Base-by-base conservation (phyloP, 805 yeast genomes). In the Starmerella potacharoeniae region DNA sequence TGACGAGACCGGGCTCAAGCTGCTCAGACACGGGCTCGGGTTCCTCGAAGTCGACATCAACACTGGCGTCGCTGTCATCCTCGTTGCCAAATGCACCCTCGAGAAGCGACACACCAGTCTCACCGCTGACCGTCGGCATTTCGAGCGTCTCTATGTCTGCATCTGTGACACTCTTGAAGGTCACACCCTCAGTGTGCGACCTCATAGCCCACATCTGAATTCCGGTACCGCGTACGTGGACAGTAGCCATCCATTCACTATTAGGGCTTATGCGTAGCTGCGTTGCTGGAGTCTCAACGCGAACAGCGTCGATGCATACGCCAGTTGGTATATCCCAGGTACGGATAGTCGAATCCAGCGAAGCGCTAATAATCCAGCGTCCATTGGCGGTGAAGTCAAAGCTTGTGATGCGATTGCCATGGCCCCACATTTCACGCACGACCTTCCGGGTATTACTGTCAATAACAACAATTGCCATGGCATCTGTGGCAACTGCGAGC, bases 321-420 rank as follows among this genome's bases (percentile, higher is more conserved):
- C 98, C 97, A 1, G 96, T 85, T 43, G 97, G 97, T 57, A 93
- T 77, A 68, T 93, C 97, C 97, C 97, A 93, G 0, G 96, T 88
- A 65, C 98, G 79, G 49, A 93, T 75, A 0, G 97, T 89, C 2
- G 86, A 77, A 67, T 93, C 99, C 57, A 89, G 73, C 0, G 89
- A 77, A 1, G 86, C 82, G 29, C 93, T 81, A 8, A 93, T 82
- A 37, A 93, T 72, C 97, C 97, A 93, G 68, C 97, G 81, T 37
- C 97, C 97, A 68, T 90, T 91, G 5, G 96, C 95, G 4, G 95
- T 83, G 66, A 93, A 91, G 67, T 87, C 97, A 67, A 91, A 69
- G 0, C 86, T 77, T 0, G 97, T 89, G 60, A 93, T 82, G 64
- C 96, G 77, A 69, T 90, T 89, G 11, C 84, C 76, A 66, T 93